Conservation (phyloP, 2,329 filamentous ascomycete genomes). For the Neophaeococcomyces mojaviensis region DNA sequence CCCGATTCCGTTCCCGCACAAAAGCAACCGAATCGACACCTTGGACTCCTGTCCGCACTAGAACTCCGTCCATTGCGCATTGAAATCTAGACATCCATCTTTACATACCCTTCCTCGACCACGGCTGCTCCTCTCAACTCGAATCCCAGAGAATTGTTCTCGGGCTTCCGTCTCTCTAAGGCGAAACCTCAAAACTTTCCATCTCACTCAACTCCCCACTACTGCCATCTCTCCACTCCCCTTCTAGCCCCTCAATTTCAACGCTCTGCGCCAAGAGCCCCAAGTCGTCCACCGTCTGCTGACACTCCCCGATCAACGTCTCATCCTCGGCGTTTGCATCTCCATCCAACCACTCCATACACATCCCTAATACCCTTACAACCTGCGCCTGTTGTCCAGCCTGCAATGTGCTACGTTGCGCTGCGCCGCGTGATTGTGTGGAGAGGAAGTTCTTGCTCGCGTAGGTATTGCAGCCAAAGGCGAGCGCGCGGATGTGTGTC, state of each 20-base stretch:
- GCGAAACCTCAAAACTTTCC: conserved; percentile 7
- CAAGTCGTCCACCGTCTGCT: neutral
- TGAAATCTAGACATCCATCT: too few relatives aligned
- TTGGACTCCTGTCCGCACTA: too few relatives aligned
- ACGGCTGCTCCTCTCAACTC: neutral
- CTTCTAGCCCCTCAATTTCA: neutral
- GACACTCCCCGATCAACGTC: neutral
- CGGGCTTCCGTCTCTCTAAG: neutral
- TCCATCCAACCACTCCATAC: conserved; percentile 14
- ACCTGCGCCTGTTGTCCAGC: conserved; percentile 19
- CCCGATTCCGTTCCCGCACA: neutral
- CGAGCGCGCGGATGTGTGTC: conserved; percentile 10
- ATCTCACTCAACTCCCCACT: conserved; percentile 4
- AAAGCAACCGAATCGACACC: too few relatives aligned
- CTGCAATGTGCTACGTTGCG: conserved; percentile 10
- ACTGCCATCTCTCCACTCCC: neutral
- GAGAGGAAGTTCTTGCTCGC: conserved; percentile 14
- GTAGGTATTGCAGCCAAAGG: conserved; percentile 9
- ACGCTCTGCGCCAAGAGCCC: neutral
- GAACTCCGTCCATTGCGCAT: too few relatives aligned
- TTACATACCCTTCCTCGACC: too few relatives aligned
- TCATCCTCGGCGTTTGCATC: conserved; percentile 15
- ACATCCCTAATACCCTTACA: conserved; percentile 15
- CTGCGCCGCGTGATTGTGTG: conserved; percentile 5
- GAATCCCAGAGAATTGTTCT: neutral